phyloP scores from a whole-genome alignment of 2,329 filamentous ascomycete genomes.

The Sphaerulina vaccinii region DNA sequence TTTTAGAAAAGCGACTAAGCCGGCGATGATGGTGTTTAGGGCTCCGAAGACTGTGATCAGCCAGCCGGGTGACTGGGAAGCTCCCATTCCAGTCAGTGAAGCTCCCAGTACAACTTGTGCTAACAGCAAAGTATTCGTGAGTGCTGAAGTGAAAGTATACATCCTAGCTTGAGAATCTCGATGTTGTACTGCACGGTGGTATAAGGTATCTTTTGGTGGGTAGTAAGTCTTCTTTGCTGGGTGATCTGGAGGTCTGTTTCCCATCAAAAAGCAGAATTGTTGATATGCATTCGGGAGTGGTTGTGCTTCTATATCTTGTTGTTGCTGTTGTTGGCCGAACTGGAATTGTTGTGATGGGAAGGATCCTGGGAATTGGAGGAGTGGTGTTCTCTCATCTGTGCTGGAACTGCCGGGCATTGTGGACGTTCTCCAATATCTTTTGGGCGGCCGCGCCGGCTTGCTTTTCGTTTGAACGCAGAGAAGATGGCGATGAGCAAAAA shows the following conservation, averaged over 20 bases:
- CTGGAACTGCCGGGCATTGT: constrained; percentile 16
- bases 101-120: constrained; percentile 44
- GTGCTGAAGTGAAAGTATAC: constrained; percentile 39
- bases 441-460: not conserved
- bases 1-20: constrained; percentile 43
- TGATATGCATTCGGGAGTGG: constrained; percentile 30
- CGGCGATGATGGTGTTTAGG: constrained; percentile 44
- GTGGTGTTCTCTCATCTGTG: constrained; percentile 29
- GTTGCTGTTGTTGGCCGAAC: too few species aligned
- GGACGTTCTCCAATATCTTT: not conserved
- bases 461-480: not conserved
- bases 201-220: constrained; percentile 37
- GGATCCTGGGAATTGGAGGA: constrained; percentile 32
- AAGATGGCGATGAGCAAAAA: not conserved
- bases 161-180: constrained; percentile 36
- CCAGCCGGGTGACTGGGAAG: constrained; percentile 37
- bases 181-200: constrained; percentile 38
- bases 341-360: constrained; percentile 7
- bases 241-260: constrained; percentile 36
- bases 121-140: constrained; percentile 41
- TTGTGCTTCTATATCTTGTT: constrained; percentile 1
- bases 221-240: constrained; percentile 26
- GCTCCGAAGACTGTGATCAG: constrained; percentile 44
- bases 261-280: constrained; percentile 42
- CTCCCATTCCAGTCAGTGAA: constrained; percentile 42